Evolutionary conservation across 225 moss, liverwort and hornwort genomes (phyloP), one percentile per base, ranked within the genome.

Genomic region (Pseudoscleropodium purum): DNA sequence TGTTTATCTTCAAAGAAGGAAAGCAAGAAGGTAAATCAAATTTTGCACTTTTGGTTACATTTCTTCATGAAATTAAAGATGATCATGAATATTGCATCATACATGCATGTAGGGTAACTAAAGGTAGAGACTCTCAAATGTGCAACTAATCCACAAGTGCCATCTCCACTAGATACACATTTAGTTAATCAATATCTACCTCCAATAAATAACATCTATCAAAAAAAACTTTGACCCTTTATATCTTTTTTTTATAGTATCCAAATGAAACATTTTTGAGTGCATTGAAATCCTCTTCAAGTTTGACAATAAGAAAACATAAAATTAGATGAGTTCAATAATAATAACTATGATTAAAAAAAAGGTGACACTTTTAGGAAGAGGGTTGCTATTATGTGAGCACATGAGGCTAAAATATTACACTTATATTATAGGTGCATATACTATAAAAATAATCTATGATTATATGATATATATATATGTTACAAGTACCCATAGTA

Each of bases 141-240:
- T 2, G 0, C 36, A 13, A 52, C 0, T 51, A 2, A 34, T 51
- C 8, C 1, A 33, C 8, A 33, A 76, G 13, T 1, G 2, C 12
- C 47, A 18, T 49, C 49, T 49, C 18, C 1, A 31, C 6, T 76
- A 19, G 33, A 31, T 18, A 1, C 12, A 13, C 49, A 51, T 76
- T 13, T 5, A 33, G 11, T 76, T 18, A 51, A 49, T 75, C 31
- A 75, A 75, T 49, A 75, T 75, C 47, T 47, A 47, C 5, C 23
- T 18, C 11, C 2, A 41, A 1, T 11, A 2, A 33, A 33, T 4
- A 75, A 75, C 30, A 74, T 47, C 6, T 30, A 30, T 6, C 4
- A 30, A 6, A 19, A 30, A 57, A 18, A 11, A 4, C 19, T 31
- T 19, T 31, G 4, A 33, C 7, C 19, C 2, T 27, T 31, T 7